These are phyloP conservation scores for Rhododendron mucronatum DNA, from an alignment of 148 eudicot genomes.

Conservation along the genomic window DNA sequence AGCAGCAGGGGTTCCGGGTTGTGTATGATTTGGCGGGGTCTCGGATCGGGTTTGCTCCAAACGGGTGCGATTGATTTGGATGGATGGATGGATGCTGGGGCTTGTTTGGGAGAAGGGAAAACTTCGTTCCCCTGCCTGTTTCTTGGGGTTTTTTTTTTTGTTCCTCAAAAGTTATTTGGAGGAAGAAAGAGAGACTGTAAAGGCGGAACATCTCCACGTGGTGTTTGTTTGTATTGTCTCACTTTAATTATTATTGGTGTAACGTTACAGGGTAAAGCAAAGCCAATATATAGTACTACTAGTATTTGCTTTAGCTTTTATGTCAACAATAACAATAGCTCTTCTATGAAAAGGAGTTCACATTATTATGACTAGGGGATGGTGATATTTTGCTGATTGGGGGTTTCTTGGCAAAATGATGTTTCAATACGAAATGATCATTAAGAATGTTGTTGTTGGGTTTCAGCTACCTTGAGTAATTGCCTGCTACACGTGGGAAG, in stretches of 20 bases:
- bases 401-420: neutral
- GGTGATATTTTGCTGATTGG: neutral
- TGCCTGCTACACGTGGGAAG: neutral
- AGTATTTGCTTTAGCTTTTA: neutral
- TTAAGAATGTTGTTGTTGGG: neutral
- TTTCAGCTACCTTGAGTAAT: neutral
- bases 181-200: neutral
- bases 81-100: neutral
- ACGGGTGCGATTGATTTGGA: conserved; percentile 51
- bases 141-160: neutral
- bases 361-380: neutral
- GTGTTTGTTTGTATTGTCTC: neutral
- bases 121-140: neutral
- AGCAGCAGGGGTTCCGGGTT: conserved; percentile 92
- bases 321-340: neutral
- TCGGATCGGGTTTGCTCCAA: conserved; percentile 77
- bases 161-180: no score
- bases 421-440: neutral
- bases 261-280: neutral
- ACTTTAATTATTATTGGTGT: neutral
- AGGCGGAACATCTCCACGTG: neutral
- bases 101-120: neutral
- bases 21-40: conserved; percentile 58
- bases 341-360: neutral
- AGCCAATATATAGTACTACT: neutral